A percentile compares a stretch with the other conserved stretches of the same genome.
phyloP scores from a whole-genome alignment of 257 asterid species.

The Misopates orontium region DNA sequence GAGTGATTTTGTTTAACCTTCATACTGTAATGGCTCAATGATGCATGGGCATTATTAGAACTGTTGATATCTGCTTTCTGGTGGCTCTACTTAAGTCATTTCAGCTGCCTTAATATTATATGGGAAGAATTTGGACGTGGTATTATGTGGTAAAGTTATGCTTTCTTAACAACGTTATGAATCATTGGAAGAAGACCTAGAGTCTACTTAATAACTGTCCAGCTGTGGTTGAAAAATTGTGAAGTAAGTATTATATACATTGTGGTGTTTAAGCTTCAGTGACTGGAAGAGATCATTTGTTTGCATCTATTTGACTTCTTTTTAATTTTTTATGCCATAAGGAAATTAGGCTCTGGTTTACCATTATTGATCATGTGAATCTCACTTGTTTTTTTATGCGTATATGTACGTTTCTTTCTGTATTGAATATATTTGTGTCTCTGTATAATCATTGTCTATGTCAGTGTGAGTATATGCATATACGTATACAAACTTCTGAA shows the following conservation, averaged over 20 bases:
- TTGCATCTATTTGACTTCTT: not conserved
- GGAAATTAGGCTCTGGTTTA: not conserved
- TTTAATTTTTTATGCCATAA: not conserved
- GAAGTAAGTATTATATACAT: slow-evolving; percentile 1
- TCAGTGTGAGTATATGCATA: not conserved
- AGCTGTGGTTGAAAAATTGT: slow-evolving; percentile 8
- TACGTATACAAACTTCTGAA: not conserved
- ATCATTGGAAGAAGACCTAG: slow-evolving; percentile 4
- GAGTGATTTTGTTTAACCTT: not conserved
- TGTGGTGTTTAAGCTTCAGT: slow-evolving; percentile 7
- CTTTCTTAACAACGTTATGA: not conserved
- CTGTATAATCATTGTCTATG: not conserved
- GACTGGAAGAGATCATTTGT: not conserved
- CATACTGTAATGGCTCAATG: slow-evolving; percentile 4
- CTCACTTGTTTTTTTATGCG: no score
- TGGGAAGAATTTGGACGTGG: slow-evolving; percentile 16
- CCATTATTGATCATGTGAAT: no score
- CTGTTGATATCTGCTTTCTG: slow-evolving; percentile 19
- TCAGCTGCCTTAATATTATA: slow-evolving; percentile 15
- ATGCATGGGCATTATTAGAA: slow-evolving; percentile 20
- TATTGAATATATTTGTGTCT: no score
- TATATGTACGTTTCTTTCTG: no score
- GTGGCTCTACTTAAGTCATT: slow-evolving; percentile 10
- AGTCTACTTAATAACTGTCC: not conserved
- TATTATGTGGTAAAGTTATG: not conserved